These are phyloP conservation scores for Phialophora macrospora DNA, from an alignment of 2,329 filamentous ascomycete genomes.

Conservation along the genomic window DNA sequence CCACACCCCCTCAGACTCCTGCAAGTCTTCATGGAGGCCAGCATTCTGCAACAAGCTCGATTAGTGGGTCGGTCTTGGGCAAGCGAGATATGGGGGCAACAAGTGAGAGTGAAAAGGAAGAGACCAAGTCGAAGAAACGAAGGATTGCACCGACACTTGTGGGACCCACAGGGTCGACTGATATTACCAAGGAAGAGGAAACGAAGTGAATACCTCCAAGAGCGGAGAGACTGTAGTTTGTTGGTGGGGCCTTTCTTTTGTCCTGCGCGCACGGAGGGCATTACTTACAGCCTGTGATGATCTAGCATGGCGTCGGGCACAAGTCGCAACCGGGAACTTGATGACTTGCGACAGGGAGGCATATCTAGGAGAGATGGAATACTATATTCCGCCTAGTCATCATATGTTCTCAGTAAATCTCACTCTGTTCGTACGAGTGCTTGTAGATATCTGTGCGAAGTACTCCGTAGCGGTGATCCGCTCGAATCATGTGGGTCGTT, in stretches of 20 bases:
- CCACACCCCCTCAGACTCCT: constrained; percentile 90
- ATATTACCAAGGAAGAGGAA: constrained; percentile 22
- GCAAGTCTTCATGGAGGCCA: constrained; percentile 49
- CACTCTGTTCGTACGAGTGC: background rate
- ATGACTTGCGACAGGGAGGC: background rate
- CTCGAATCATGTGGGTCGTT: background rate
- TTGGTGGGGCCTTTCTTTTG: background rate
- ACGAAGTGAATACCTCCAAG: constrained; percentile 2
- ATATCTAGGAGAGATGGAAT: background rate
- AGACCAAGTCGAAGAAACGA: constrained; percentile 41
- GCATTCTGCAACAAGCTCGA: constrained; percentile 61
- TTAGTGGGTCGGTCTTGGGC: constrained; percentile 59
- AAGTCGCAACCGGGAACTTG: background rate
- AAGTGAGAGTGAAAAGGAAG: constrained; percentile 52
- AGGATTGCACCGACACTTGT: constrained; percentile 44
- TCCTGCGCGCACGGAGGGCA: background rate
- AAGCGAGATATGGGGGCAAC: constrained; percentile 53
- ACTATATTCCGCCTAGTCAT: background rate
- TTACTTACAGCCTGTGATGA: constrained; percentile 9
- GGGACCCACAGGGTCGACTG: constrained; percentile 28
- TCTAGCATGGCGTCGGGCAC: constrained; percentile 32
- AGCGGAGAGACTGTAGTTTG: background rate
- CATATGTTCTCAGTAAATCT: background rate
- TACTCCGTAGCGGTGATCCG: background rate
- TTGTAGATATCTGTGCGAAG: background rate